Evolutionary conservation across 768 basidiomycete species (phyloP).

Genomic region (Auricularia auricula-judae): DNA sequence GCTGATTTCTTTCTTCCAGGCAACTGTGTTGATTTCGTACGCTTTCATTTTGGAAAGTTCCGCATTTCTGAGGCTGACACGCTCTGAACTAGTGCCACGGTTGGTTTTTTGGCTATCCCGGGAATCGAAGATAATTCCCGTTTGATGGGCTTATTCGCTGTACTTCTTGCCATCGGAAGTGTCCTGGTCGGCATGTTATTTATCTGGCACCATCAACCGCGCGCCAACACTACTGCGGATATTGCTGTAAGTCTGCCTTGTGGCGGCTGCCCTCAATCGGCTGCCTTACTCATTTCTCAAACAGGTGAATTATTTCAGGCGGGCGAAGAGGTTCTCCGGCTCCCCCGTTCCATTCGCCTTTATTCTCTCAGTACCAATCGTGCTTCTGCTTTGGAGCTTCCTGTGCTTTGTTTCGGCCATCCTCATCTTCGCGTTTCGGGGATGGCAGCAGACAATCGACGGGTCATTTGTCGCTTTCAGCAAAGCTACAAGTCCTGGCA

Average conservation of each 20-base stretch:
- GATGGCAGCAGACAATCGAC: neutral
- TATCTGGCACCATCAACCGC: neutral
- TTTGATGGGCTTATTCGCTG: neutral
- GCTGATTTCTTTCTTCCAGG: neutral
- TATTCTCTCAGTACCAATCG: neutral
- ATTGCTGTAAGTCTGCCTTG: neutral
- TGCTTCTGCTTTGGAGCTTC: neutral
- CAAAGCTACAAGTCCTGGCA: neutral
- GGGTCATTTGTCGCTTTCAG: neutral
- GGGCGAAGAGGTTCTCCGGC: neutral
- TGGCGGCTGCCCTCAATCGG: neutral
- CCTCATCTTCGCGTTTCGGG: neutral
- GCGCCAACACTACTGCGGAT: neutral
- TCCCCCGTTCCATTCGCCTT: neutral
- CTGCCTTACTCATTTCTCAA: neutral
- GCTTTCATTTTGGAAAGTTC: neutral
- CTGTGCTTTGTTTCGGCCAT: neutral
- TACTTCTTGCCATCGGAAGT: neutral
- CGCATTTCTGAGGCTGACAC: neutral
- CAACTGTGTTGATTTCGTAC: neutral
- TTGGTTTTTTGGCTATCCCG: neutral
- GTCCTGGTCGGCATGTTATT: neutral
- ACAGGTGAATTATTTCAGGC: neutral
- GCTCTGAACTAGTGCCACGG: neutral
- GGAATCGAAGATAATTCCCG: neutral